Conservation (phyloP, 768 basidiomycete genomes). For the Thelephora aurantiotincta region DNA sequence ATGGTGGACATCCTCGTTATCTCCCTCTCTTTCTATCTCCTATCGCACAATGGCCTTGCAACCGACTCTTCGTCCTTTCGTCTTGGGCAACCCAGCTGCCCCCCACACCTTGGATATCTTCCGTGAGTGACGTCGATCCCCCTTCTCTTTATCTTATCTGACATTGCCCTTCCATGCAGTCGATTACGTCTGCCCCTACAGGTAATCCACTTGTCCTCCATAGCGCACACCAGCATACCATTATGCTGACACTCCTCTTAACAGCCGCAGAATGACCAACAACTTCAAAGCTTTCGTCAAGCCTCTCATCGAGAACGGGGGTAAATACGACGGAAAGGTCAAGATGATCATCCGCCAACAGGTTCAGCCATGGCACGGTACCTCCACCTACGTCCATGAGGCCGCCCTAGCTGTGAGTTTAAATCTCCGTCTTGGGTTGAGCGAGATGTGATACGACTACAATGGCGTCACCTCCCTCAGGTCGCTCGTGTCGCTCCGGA, state of each 20-base stretch:
- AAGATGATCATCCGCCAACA: slow-evolving; percentile 59
- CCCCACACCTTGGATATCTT: slow-evolving; percentile 76
- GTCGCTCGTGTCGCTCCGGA: slow-evolving; percentile 57
- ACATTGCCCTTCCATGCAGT: slow-evolving; percentile 25
- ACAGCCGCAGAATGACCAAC: slow-evolving; percentile 45
- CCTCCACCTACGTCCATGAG: slow-evolving; percentile 70
- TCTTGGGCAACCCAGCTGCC: slow-evolving; percentile 44
- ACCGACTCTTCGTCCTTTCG: slow-evolving; percentile 52
- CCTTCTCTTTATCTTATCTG: not conserved
- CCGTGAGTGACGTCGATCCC: slow-evolving; percentile 26
- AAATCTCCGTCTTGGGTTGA: not conserved
- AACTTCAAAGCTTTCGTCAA: slow-evolving; percentile 46
- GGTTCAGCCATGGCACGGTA: slow-evolving; percentile 69
- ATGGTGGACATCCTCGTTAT: too few relatives aligned
- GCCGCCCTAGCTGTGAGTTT: slow-evolving; percentile 59
- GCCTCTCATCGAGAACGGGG: slow-evolving; percentile 41
- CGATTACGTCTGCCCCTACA: slow-evolving; percentile 82
- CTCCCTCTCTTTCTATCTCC: not conserved
- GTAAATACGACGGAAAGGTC: slow-evolving; percentile 57
- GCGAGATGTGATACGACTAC: not conserved
- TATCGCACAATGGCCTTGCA: slow-evolving; percentile 52
- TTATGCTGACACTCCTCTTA: not conserved
- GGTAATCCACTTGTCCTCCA: slow-evolving; percentile 20
- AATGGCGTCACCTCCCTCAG: slow-evolving; percentile 19
- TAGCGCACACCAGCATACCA: not conserved